Base-by-base conservation (phyloP, 73 alveolate genomes). In the Paramecium sexaurelia region DNA sequence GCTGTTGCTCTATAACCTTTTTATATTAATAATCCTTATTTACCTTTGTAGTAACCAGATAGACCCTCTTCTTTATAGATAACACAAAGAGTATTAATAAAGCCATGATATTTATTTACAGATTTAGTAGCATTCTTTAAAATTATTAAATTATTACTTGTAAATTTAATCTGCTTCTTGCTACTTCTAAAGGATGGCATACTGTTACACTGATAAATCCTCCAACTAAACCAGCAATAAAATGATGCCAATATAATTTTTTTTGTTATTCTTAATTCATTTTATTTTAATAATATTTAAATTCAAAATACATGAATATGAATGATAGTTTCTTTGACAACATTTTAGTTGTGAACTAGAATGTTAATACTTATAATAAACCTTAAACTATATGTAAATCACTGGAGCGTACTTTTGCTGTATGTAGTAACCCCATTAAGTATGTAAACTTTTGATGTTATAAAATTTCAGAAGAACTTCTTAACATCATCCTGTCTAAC, bases 1-100 rank as follows among this genome's bases (percentile, higher is more conserved):
- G 37, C 75, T 55, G 88, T 86, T 29, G 93, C 87, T 39, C 71
- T 36, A 32, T 61, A 86, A 7, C 93, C 87, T 86, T 61, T 29
- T 57, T 36, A 11, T n/a, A n/a, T 86, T 37, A 39, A 20, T n/a
- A n/a, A 3, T 3, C 17, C 27, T 22, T 33, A 2, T 32, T 51
- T 55, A 86, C 93, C 93, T 51, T 86, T 86, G 26, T 86, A 86
- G 33, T 51, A 86, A 29, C 93, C 92, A n/a, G 68, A 37, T 6
- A 85, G 41, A 11, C 92, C 92, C 47, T 86, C 88, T 39, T 86
- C 93, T 61, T 61, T 86, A 51, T 39, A 33, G 26, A 86, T 86
- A 11, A 55, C 45, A 17, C 55, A 32, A 7, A 86, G 37, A 19
- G 93, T 61, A 40, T 86, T 26, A 26, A 57, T 13, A 26, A 86